Conservation (phyloP, 192 early-diverging fungal genomes). For the Backusella psychrophila region DNA sequence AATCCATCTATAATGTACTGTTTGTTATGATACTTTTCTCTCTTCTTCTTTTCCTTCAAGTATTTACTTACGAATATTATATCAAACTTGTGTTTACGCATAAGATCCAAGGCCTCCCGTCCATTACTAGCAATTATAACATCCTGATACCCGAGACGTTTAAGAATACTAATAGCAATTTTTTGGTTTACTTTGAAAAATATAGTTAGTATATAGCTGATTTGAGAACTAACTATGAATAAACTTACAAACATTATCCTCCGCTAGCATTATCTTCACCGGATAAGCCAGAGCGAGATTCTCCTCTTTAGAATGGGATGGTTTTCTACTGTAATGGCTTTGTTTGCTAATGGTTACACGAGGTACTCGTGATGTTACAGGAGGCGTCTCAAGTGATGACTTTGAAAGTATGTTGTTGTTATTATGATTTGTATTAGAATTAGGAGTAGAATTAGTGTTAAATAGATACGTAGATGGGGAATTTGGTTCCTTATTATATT, state of each 20-base stretch:
- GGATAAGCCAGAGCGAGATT: constrained; percentile 25
- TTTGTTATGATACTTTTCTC: background rate
- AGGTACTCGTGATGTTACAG: background rate
- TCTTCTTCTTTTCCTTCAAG: background rate
- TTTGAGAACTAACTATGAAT: background rate
- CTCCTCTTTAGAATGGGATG: constrained; percentile 21
- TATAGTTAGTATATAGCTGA: background rate
- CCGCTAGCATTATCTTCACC: constrained; percentile 35
- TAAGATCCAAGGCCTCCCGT: constrained; percentile 42
- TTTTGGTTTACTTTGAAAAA: constrained; percentile 46
- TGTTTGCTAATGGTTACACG: constrained; percentile 2
- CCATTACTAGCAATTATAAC: constrained; percentile 51
- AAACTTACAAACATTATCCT: constrained; percentile 40
- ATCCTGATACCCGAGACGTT: constrained; percentile 45
- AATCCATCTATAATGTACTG: constrained; percentile 30
- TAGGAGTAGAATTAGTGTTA: constrained; percentile 1
- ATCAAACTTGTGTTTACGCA: constrained; percentile 44
- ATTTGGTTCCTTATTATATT: constrained; percentile 1
- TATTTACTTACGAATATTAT: constrained; percentile 40
- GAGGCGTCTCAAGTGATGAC: background rate
- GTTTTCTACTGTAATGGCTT: constrained; percentile 11
- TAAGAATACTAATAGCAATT: constrained; percentile 51
- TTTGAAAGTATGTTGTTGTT: background rate
- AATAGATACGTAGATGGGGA: background rate
- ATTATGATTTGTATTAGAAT: constrained; percentile 3